Base-by-base conservation (phyloP, 345 rosid species). In the Eucalyptus guilfoylei region DNA sequence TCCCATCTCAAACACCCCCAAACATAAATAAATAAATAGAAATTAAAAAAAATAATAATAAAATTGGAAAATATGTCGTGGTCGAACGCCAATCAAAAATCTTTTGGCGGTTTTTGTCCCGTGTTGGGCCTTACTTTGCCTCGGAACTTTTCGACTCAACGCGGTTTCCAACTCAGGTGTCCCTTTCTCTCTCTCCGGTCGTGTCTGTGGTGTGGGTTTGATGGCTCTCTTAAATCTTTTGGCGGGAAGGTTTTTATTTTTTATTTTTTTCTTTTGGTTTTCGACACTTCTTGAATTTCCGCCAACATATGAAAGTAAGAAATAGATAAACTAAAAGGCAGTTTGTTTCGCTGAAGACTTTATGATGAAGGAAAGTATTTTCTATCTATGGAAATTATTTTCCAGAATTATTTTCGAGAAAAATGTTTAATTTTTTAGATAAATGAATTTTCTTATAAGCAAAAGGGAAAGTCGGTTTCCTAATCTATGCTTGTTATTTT, bases 1-100 rank as follows among this genome's bases (percentile, higher is more conserved):
- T 32, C 40, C 4, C 34, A 2, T 64, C 34, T 67, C 34, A n/a
- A 67, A 67, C 13, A 1, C 15, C 58, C 5, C 58, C 58, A 16
- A 32, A 60, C 7, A 50, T 14, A 6, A 5, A 54, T 4, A 26
- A 60, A 1, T 54, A 28, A 60, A 5, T 23, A 58, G 0, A 55
- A 2, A 2, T 52, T 3, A 6, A 13, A 13, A 30, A 4, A 37
- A 15, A 48, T 11, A 12, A 30, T 30, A 9, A 0, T 11, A 2
- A 72, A 72, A 72, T 72, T 5, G 67, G 32, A 10, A 72, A 72
- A 72, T 37, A 26, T 37, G 12, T 32, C 80, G 80, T 69, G 80
- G 80, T 32, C 21, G 37, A 72, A 34, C 45, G 45, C 45, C 81
- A 6, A 72, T 72, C 81, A 10, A 37, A 34, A 42, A 37, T 34